These are phyloP conservation scores for Backusella psychrophila DNA, from an alignment of 192 early-diverging fungal genomes.

Conservation along the genomic window DNA sequence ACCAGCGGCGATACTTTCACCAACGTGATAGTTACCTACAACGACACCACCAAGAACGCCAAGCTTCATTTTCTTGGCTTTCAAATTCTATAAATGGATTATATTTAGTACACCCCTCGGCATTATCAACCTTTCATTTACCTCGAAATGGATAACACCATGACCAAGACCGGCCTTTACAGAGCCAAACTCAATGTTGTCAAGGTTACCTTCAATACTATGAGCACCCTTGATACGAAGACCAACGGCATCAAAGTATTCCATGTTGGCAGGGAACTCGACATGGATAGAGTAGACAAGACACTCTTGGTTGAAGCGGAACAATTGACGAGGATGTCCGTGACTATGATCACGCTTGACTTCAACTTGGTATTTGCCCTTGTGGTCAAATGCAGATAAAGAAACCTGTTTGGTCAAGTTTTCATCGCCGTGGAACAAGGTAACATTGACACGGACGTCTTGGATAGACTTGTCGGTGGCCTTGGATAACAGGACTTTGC, in stretches of 20 bases:
- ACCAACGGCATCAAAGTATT: slow-evolving; percentile 14
- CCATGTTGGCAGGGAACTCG: slow-evolving; percentile 14
- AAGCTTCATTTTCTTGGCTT: slow-evolving; percentile 15
- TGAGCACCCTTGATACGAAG: slow-evolving; percentile 13
- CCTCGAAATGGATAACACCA: slow-evolving; percentile 22
- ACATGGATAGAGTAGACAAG: slow-evolving; percentile 19
- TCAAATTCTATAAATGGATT: slow-evolving; percentile 12
- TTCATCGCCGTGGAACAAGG: slow-evolving; percentile 5
- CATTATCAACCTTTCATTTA: background rate
- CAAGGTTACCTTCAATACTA: slow-evolving; percentile 6
- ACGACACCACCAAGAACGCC: slow-evolving; percentile 18
- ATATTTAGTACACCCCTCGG: background rate
- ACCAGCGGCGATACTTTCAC: slow-evolving; percentile 1
- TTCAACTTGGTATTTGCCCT: slow-evolving; percentile 28
- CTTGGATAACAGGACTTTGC: background rate
- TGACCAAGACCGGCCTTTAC: slow-evolving; percentile 26
- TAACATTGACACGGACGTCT: slow-evolving; percentile 24
- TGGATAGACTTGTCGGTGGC: background rate
- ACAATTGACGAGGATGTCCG: background rate
- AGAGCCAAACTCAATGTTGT: slow-evolving; percentile 16
- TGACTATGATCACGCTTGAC: slow-evolving; percentile 10
- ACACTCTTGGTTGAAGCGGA: background rate
- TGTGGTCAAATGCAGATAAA: slow-evolving; percentile 19
- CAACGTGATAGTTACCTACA: slow-evolving; percentile 12
- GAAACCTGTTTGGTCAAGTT: slow-evolving; percentile 1